Evolutionary conservation across 2,329 filamentous ascomycete species (phyloP), one percentile per base, ranked within the genome.

Genomic region (Colletotrichum melonis): DNA sequence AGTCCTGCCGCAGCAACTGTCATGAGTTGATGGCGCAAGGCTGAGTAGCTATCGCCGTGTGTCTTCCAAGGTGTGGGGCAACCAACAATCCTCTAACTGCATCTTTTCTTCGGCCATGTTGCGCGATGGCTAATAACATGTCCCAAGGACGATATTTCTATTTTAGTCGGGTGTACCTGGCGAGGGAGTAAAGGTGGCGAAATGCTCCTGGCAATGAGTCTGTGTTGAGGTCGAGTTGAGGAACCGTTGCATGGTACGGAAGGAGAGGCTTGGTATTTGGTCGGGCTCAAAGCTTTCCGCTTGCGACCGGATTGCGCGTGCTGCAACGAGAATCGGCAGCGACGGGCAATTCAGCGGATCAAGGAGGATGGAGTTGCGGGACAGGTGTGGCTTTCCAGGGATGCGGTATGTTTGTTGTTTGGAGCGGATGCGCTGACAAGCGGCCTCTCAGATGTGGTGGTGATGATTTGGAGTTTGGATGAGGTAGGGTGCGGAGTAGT

Each of bases 61-160:
- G 24, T 57, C 22, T 52, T 56, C 60, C 46, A 28, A 58, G 28
- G 24, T 70, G 60, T 65, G 67, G 70, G 67, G 73, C 63, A 67
- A 83, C 87, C 81, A 87, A 95, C 95, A 97, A 84, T 98, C 95
- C 90, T 95, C 93, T 87, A 98, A 88, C 84, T 91, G 92, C 93
- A 97, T 95, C 84, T 93, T 94, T 87, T 87, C 86, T 87, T 90
- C 88, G 86, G 90, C 87, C 93, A 96, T 96, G 81, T 81, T 91
- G 89, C 82, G 84, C 82, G 84, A 73, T 75, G 73, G 72, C 70
- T 75, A 67, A 49, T 60, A 60, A 63, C 71, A 74, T 70, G 38
- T 74, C 68, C 49, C 30, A 35, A 26, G 42, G 58, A 24, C 24
- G 19, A 22, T 38, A n/a, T 64, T 6, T 62, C 24, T 26, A 24